These are phyloP conservation scores for Halophytophthora batemanensis DNA, from an alignment of 352 stramenopile genomes.

Conservation along the genomic window DNA sequence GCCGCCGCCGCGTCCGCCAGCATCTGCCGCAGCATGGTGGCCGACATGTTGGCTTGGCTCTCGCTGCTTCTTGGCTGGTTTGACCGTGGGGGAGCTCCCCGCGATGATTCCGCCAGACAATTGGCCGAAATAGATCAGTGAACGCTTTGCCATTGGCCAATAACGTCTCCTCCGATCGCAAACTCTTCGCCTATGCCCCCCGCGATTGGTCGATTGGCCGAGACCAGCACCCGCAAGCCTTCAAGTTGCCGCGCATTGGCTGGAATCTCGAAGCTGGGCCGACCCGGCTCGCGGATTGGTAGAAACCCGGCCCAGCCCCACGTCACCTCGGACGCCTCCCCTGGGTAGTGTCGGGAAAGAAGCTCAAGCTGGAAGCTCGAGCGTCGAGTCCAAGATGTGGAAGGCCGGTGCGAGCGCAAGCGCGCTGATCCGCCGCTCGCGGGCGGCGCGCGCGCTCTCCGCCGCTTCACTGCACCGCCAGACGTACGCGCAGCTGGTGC, in stretches of 20 bases:
- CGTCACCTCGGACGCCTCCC: neutral
- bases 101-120: too few relatives aligned
- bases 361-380: neutral
- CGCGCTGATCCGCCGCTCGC: conserved; percentile 8
- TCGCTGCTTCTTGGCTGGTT: neutral
- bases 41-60: conserved; percentile 38
- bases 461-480: neutral
- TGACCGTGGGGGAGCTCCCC: too few relatives aligned
- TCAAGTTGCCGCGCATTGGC: too few relatives aligned
- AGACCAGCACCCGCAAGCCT: too few relatives aligned
- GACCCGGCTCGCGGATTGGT: neutral
- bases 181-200: too few relatives aligned
- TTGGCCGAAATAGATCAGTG: too few relatives aligned
- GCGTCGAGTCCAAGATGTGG: conserved; percentile 18
- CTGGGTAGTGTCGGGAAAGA: conserved; percentile 1
- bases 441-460: neutral
- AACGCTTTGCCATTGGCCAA: neutral
- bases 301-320: neutral
- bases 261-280: too few relatives aligned
- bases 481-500: neutral
- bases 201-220: too few relatives aligned
- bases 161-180: neutral
- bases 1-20: conserved; percentile 66
- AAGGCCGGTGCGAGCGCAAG: conserved; percentile 15
- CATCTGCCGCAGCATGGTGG: conserved; percentile 70